Conservation (phyloP, 1,284 basidiomycete genomes). For the Tilletia indica region DNA sequence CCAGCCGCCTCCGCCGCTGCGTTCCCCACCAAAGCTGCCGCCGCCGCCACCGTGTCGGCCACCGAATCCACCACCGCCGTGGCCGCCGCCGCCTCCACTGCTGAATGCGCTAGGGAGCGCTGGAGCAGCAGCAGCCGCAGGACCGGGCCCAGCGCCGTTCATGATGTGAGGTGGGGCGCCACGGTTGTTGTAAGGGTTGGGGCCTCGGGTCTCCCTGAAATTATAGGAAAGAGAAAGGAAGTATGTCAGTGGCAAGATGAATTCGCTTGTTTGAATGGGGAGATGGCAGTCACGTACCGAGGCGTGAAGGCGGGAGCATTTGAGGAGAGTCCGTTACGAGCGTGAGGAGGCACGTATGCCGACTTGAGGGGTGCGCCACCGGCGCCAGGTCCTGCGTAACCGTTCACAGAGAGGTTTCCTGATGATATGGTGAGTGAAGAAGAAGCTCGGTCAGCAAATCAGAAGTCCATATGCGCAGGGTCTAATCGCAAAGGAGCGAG, state of each 20-base stretch:
- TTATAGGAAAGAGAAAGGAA: background rate
- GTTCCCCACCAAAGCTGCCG: conserved; percentile 10
- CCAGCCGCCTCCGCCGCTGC: conserved; percentile 10
- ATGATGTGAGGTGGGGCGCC: background rate
- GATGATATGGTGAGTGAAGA: background rate
- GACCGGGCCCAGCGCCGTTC: background rate
- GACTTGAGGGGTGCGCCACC: conserved; percentile 63
- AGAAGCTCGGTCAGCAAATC: background rate
- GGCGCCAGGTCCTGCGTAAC: conserved; percentile 28
- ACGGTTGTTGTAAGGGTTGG: background rate
- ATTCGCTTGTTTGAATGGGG: background rate
- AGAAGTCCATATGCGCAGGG: background rate
- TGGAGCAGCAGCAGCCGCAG: background rate
- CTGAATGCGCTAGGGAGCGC: conserved; percentile 9
- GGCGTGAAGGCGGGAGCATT: conserved; percentile 12
- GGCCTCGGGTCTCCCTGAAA: background rate
- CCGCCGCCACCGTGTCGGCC: conserved; percentile 21
- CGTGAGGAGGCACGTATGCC: conserved; percentile 88
- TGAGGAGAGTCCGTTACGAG: conserved; percentile 64
- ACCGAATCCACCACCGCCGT: conserved; percentile 23
- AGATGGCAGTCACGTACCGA: background rate
- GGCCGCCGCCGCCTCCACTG: conserved; percentile 23
- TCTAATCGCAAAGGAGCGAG: background rate
- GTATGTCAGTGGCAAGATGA: background rate
- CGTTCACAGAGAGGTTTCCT: conserved; percentile 10